Evolutionary conservation across 306 rosid genomes (phyloP).

Genomic region (Quercus rubra): DNA sequence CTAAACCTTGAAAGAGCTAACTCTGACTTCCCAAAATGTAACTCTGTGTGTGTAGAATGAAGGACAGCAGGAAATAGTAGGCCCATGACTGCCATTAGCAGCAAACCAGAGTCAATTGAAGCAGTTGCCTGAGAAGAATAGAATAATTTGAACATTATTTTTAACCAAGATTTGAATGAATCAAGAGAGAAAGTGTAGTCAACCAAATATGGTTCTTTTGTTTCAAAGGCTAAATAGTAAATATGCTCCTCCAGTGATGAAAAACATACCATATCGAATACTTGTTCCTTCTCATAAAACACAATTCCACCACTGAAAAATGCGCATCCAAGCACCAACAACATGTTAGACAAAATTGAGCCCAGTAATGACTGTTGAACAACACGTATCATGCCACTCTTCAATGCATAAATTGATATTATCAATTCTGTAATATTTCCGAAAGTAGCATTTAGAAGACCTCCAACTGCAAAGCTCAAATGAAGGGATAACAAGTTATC

Average conservation of each 20-base stretch:
- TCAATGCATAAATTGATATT: conserved; percentile 77
- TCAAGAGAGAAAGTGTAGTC: background rate
- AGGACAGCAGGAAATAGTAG: conserved; percentile 62
- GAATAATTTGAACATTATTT: background rate
- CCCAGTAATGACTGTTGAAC: conserved; percentile 87
- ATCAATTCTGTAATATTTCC: conserved; percentile 93
- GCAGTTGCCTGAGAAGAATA: conserved; percentile 42
- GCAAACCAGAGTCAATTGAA: conserved; percentile 61
- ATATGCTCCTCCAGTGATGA: background rate
- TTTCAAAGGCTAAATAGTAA: background rate
- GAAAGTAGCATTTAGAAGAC: conserved; percentile 83
- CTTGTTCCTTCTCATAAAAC: conserved; percentile 50
- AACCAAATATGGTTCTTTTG: background rate
- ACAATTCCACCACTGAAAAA: conserved; percentile 80
- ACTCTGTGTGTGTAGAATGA: conserved; percentile 59
- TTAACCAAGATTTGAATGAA: background rate
- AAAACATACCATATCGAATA: conserved; percentile 59
- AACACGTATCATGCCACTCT: conserved; percentile 67
- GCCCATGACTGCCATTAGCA: conserved; percentile 76
- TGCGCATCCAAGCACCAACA: conserved; percentile 90
- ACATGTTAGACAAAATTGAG: conserved; percentile 85
- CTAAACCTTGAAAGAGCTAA: conserved; percentile 68
- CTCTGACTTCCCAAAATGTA: conserved; percentile 57
- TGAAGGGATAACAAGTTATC: background rate
- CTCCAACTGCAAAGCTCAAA: conserved; percentile 59